Conservation (phyloP, 2,329 filamentous ascomycete genomes). For the Zarea fungicola region DNA sequence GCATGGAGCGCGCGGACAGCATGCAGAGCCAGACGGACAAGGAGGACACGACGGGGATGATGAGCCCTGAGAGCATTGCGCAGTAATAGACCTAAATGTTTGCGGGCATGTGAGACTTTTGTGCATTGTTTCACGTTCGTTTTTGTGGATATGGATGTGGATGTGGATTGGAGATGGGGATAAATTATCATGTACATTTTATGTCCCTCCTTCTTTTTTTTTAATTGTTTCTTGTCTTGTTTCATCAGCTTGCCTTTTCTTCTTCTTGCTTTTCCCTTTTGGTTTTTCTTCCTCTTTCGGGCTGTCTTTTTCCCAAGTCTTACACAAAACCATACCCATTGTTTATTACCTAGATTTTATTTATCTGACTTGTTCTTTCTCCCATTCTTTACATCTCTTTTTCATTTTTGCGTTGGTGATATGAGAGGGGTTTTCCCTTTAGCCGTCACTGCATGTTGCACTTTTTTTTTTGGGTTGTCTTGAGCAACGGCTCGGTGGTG, state of each 20-base stretch:
- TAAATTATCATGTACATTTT: slow-evolving; percentile 4
- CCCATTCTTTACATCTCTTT: not conserved
- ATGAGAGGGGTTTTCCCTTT: not conserved
- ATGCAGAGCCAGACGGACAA: slow-evolving; percentile 62
- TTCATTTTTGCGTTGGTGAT: not conserved
- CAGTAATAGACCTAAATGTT: slow-evolving; percentile 27
- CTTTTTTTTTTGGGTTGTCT: not conserved
- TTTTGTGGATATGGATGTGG: too few relatives aligned
- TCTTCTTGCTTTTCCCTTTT: not conserved
- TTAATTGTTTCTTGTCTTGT: slow-evolving; percentile 1
- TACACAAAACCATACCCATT: slow-evolving; percentile 9
- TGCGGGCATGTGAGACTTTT: too few relatives aligned
- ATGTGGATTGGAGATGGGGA: not conserved
- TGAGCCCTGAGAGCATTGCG: slow-evolving; percentile 76
- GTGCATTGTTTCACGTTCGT: too few relatives aligned
- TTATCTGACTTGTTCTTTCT: not conserved
- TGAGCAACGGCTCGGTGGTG: too few relatives aligned
- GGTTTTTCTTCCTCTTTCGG: not conserved
- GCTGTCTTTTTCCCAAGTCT: not conserved
- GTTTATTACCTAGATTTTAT: slow-evolving; percentile 7
- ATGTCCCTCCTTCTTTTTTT: not conserved
- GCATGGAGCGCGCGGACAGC: slow-evolving; percentile 56
- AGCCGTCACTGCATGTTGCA: not conserved
- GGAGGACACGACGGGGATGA: slow-evolving; percentile 67
- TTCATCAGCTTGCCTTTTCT: not conserved